Evolutionary conservation across 257 asterid species (phyloP).

Genomic region (Hygrophila difformis): DNA sequence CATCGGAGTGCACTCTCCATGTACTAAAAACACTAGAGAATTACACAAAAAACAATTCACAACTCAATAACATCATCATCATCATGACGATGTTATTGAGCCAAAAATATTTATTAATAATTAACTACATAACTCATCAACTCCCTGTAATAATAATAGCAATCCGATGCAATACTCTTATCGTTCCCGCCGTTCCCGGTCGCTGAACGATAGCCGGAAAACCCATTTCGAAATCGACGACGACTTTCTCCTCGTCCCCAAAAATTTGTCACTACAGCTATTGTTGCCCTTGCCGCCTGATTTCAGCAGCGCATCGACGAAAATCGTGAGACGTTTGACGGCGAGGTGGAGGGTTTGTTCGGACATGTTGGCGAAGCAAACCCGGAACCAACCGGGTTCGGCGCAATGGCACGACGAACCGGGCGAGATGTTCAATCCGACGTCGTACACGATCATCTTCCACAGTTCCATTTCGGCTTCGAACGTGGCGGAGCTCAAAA

Average conservation of each 20-base stretch:
- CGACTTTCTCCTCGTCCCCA: no score
- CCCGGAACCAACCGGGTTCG: conserved; percentile 68
- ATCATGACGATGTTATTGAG: no score
- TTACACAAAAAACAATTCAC: no score
- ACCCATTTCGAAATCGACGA: conserved; percentile 43
- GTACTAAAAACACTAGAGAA: no score
- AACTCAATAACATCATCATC: no score
- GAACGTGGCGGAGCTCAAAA: conserved; percentile 27
- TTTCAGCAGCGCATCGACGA: conserved; percentile 14
- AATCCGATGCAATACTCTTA: no score
- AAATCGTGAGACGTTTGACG: conserved; percentile 26
- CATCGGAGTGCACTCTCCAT: no score
- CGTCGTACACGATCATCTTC: conserved; percentile 43
- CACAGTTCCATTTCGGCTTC: conserved; percentile 57
- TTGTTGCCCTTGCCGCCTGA: conserved; percentile 14
- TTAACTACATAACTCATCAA: no score
- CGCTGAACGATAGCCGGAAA: conserved; percentile 45
- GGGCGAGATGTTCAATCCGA: conserved; percentile 55
- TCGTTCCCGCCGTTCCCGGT: conserved; percentile 51
- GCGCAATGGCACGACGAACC: conserved; percentile 62
- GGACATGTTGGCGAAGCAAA: conserved; percentile 60
- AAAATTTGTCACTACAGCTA: conserved; percentile 36
- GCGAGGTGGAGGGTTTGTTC: conserved; percentile 44
- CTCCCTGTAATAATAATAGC: no score
- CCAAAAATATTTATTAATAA: no score